These are phyloP conservation scores for Gloeopeniophorella convolvens DNA, from an alignment of 768 basidiomycete species.

Conservation along the genomic window DNA sequence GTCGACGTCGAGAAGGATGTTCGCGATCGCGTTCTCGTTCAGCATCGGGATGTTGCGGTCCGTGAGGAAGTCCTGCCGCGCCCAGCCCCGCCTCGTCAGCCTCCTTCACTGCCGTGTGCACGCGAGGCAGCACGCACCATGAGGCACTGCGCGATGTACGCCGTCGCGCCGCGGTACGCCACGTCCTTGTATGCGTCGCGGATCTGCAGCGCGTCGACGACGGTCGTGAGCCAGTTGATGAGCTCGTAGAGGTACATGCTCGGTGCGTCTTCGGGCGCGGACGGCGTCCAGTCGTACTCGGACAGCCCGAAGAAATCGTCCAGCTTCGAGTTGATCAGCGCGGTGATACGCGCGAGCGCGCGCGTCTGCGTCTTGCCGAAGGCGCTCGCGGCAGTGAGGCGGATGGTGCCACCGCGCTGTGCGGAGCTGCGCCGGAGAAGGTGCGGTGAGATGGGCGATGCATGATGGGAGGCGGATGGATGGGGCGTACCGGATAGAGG, in stretches of 20 bases:
- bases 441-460: not conserved
- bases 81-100: not conserved
- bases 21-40: constrained; percentile 87
- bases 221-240: constrained; percentile 92
- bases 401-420: constrained; percentile 77
- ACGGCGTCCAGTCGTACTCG: constrained; percentile 91
- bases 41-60: constrained; percentile 69
- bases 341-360: constrained; percentile 70
- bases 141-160: constrained; percentile 79
- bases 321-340: constrained; percentile 83
- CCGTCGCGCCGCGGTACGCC: constrained; percentile 83
- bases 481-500: constrained; percentile 60
- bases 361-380: constrained; percentile 65
- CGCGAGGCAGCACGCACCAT: constrained; percentile 52
- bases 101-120: not conserved
- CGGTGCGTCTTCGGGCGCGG: constrained; percentile 61
- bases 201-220: constrained; percentile 85
- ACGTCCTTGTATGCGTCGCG: constrained; percentile 83
- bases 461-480: not conserved
- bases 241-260: constrained; percentile 95
- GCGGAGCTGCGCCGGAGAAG: constrained; percentile 48
- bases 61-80: constrained; percentile 62
- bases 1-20: constrained; percentile 77
- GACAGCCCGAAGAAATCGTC: constrained; percentile 94
- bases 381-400: constrained; percentile 51